Evolutionary conservation across 306 rosid species (phyloP), one percentile per base, ranked within the genome.

Genomic region (Hylodesmum podocarpum): DNA sequence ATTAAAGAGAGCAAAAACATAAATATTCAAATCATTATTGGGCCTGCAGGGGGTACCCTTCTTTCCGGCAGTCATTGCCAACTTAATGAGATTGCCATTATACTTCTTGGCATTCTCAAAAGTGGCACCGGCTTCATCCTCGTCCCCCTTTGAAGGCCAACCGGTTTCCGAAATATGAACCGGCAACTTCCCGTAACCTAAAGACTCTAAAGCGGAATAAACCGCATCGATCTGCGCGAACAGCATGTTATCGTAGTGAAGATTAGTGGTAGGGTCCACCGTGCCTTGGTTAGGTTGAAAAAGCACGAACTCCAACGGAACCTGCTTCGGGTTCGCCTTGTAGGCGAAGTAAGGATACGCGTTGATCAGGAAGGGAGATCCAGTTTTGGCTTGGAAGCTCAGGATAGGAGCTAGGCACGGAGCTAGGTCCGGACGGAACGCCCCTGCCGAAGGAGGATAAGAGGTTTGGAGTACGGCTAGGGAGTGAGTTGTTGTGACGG

Each of bases 151-250:
- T 0, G 99, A 96, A 1, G 99, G 99, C 99, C 99, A 96, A 3
- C 99, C 99, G 0, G 99, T 96, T 76, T 96, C 99, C 0, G 99
- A 96, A 3, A 96, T 92, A 47, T 96, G 98, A n/a, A 96, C 96
- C 2, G 93, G 81, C 0, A 92, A 79, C 40, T 92, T 92, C 51
- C 78, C 86, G 73, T 72, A 96, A 1, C 97, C 99, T 5, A 89
- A 16, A 0, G 86, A 29, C 0, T 49, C 86, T 0, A 96, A 75
- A 3, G 97, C 99, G 0, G 90, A 80, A 51, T 96, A 89, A 1
- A 96, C 98, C 0, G 98, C 99, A 36, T 96, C 99, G 80, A 96
- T 96, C 88, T 92, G 97, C 1, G 98, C 98, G 40, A 91, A 91
- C 7, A 96, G 44, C 99, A 96, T 96, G 84, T 96, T 92, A 57